These are phyloP conservation scores for Chytriomyces sp. DNA, from an alignment of 192 early-diverging fungal genomes.

Conservation along the genomic window DNA sequence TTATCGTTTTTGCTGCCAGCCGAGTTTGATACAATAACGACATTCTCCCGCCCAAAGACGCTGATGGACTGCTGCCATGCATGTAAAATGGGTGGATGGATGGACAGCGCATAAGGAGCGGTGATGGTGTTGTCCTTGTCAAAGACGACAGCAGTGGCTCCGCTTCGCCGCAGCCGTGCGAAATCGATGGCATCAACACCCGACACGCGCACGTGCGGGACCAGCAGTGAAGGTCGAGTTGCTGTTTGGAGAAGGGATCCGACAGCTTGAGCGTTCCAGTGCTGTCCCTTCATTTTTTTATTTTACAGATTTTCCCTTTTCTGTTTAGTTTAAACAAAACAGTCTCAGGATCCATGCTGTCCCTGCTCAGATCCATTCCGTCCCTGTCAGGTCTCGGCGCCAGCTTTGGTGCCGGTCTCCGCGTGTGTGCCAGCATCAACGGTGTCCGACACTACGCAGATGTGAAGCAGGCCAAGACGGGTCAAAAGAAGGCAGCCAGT, in stretches of 20 bases:
- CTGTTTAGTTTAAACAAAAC: not conserved
- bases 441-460: constrained; percentile 17
- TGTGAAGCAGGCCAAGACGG: constrained; percentile 38
- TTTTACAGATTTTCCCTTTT: constrained; percentile 29
- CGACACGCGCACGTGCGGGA: constrained; percentile 77
- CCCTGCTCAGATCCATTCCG: not conserved
- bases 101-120: constrained; percentile 71
- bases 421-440: not conserved
- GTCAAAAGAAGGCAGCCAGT: constrained; percentile 32
- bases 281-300: constrained; percentile 56
- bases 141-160: constrained; percentile 80
- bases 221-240: constrained; percentile 66
- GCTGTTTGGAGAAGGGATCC: constrained; percentile 59
- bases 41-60: constrained; percentile 63
- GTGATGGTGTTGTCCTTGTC: constrained; percentile 98
- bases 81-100: constrained; percentile 72
- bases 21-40: constrained; percentile 90
- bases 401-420: not conserved
- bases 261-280: constrained; percentile 74
- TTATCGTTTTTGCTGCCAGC: constrained; percentile 82
- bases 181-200: constrained; percentile 70
- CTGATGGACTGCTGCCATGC: constrained; percentile 71
- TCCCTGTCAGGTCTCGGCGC: not conserved
- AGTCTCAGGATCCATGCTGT: not conserved
- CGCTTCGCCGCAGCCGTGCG: constrained; percentile 56